Conservation (phyloP, 192 early-diverging fungal species). For the Backusella westeae region DNA sequence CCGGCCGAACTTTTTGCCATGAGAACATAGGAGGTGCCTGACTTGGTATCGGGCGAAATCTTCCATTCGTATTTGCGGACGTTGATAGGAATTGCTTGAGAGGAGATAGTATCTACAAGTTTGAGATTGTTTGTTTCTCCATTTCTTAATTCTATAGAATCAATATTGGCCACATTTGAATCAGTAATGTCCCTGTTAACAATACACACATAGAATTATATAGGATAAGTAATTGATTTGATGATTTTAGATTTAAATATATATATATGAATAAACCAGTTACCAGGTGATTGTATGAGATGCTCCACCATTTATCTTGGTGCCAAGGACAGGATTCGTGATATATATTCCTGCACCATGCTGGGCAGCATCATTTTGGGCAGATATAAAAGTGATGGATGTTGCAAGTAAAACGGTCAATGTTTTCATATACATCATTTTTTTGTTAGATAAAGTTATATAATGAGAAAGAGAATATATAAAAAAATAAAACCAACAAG, state of each 20-base stretch:
- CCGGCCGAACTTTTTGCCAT: background rate
- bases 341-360: background rate
- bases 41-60: background rate
- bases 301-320: background rate
- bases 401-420: background rate
- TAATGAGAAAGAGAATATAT: background rate
- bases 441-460: background rate
- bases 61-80: background rate
- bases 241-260: background rate
- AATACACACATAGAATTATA: background rate
- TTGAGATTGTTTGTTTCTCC: background rate
- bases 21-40: constrained; percentile 1
- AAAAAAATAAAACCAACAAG: background rate
- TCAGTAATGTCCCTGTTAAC: background rate
- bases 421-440: background rate
- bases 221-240: background rate
- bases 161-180: background rate
- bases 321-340: background rate
- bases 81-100: background rate
- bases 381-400: background rate
- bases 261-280: background rate
- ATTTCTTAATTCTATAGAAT: background rate
- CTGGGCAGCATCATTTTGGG: background rate
- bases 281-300: constrained; percentile 10
- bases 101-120: background rate